These are phyloP conservation scores for Erigeron philadelphicus DNA, from an alignment of 140 eudicot genomes.

Conservation along the genomic window DNA sequence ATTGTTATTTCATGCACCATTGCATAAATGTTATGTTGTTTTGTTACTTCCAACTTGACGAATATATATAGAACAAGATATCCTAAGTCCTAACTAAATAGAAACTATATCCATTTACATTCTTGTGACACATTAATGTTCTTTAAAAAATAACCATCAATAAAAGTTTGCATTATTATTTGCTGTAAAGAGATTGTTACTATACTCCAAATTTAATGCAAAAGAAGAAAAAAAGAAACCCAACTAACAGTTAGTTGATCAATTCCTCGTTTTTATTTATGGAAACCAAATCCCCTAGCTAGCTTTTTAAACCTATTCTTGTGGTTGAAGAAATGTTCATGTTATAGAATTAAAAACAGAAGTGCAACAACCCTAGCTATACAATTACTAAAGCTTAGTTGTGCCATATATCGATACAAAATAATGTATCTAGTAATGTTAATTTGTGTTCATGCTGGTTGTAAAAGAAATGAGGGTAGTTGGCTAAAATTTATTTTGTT, in stretches of 20 bases:
- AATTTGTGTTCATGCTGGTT: conserved; percentile 10
- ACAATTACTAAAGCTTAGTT: neutral
- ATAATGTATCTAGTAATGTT: conserved; percentile 22
- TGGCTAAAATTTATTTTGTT: conserved; percentile 22
- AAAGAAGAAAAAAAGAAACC: conserved; percentile 18
- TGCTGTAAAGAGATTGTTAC: conserved; percentile 1
- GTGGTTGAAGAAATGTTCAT: conserved; percentile 15
- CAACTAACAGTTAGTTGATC: conserved; percentile 6
- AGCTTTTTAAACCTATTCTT: neutral
- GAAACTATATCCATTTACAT: neutral
- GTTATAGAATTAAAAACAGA: neutral
- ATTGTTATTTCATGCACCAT: no score
- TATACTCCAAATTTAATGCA: conserved; percentile 7
- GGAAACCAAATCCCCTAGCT: no score
- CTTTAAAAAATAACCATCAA: neutral
- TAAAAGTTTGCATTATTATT: conserved; percentile 16
- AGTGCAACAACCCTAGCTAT: conserved; percentile 12
- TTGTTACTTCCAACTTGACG: no score
- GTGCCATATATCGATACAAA: conserved; percentile 15
- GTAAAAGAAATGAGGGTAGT: conserved; percentile 29
- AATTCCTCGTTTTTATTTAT: no score
- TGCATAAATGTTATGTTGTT: no score
- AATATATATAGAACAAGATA: neutral
- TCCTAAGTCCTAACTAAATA: neutral
- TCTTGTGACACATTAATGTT: conserved; percentile 21